A percentile compares a stretch with the other conserved stretches of the same genome.
Conservation (phyloP, 176 grass and related monocot species). For the Thalia dealbata region DNA sequence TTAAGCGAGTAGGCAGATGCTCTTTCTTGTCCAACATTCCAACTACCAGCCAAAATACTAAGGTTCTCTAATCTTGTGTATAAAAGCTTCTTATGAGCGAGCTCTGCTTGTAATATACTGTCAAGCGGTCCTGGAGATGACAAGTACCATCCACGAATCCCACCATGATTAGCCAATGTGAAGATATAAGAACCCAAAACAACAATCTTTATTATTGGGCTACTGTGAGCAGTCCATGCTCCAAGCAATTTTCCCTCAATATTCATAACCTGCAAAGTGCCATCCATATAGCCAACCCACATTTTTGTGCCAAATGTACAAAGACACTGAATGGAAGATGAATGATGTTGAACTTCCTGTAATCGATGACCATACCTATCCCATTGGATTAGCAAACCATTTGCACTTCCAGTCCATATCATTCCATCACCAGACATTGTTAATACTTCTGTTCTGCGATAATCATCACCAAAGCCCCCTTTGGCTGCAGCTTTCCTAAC, state of each 20-base stretch:
- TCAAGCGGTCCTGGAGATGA: conserved; percentile 87
- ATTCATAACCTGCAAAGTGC: conserved; percentile 65
- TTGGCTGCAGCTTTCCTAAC: conserved; percentile 61
- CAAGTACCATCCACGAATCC: conserved; percentile 78
- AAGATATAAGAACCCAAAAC: conserved; percentile 67
- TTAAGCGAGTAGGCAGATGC: conserved; percentile 65
- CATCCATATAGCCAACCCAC: conserved; percentile 87
- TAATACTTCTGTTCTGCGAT: conserved; percentile 64
- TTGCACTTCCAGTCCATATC: conserved; percentile 92
- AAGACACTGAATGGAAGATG: conserved; percentile 80
- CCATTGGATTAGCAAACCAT: conserved; percentile 76
- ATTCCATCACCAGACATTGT: conserved; percentile 51
- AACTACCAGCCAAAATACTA: conserved; percentile 86
- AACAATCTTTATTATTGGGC: conserved; percentile 76
- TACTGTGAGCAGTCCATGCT: conserved; percentile 78
- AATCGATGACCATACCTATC: conserved; percentile 62
- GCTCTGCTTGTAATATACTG: conserved; percentile 60
- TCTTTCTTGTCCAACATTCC: conserved; percentile 97
- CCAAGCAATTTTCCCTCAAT: conserved; percentile 67
- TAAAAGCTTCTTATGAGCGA: conserved; percentile 57
- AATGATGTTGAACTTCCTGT: conserved; percentile 69
- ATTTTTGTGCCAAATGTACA: conserved; percentile 69
- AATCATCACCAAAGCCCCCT: conserved; percentile 80
- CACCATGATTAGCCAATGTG: conserved; percentile 83
- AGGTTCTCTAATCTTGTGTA: conserved; percentile 89